Conservation (phyloP, 768 basidiomycete genomes). For the Chiua virens region DNA sequence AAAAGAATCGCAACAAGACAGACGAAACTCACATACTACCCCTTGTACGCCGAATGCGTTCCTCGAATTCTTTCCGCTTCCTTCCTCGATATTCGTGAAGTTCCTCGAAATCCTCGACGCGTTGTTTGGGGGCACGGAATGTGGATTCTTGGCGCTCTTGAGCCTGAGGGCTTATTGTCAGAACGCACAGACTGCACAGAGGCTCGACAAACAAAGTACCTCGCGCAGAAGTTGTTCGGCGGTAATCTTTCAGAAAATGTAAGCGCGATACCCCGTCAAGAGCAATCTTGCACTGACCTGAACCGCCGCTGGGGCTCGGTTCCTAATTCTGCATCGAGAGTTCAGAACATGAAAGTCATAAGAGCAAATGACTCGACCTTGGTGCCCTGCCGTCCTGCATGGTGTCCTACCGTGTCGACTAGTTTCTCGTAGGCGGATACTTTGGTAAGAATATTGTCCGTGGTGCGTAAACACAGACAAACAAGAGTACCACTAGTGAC, state of each 20-base stretch:
- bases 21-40: constrained; percentile 66
- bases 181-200: not conserved
- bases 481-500: not conserved
- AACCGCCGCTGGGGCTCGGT: constrained; percentile 91
- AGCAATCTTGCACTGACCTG: constrained; percentile 53
- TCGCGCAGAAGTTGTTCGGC: constrained; percentile 97
- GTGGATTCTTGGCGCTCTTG: constrained; percentile 96
- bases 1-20: not conserved
- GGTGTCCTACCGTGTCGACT: not conserved
- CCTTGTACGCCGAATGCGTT: constrained; percentile 75
- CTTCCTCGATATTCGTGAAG: constrained; percentile 87
- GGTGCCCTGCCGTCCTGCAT: constrained; percentile 86
- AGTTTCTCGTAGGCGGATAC: no score
- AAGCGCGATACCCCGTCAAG: constrained; percentile 6
- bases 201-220: constrained; percentile 39
- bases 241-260: constrained; percentile 68
- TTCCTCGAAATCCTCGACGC: constrained; percentile 94
- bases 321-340: constrained; percentile 72
- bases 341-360: not conserved
- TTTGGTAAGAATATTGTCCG: not conserved
- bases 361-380: constrained; percentile 43
- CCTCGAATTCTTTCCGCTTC: constrained; percentile 94
- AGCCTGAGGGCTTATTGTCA: constrained; percentile 50
- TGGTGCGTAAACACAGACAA: constrained; percentile 17
- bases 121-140: constrained; percentile 90